Conservation (phyloP, 805 yeast species). For the Schizosaccharomyces cryophilus region DNA sequence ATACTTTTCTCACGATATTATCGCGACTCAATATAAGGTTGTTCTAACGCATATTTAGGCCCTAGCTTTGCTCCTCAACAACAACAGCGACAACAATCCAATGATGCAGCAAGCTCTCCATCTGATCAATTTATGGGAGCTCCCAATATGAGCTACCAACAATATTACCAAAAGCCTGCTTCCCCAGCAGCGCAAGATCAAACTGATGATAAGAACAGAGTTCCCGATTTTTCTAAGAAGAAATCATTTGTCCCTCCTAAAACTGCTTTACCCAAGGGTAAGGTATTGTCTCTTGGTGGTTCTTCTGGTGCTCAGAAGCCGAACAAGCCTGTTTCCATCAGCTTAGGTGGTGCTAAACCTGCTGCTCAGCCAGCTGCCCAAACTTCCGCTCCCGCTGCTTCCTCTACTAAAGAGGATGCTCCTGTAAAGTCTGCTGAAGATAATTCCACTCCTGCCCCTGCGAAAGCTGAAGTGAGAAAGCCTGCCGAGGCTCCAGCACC, state of each 20-base stretch:
- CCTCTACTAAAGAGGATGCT: constrained; percentile 9
- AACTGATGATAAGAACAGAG: not conserved
- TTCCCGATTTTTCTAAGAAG: constrained; percentile 1
- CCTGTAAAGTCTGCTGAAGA: constrained; percentile 9
- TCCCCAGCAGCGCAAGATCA: not conserved
- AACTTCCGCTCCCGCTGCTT: constrained; percentile 10
- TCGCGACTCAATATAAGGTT: too few relatives aligned
- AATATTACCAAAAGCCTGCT: not conserved
- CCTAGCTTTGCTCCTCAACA: not conserved
- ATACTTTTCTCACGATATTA: too few relatives aligned
- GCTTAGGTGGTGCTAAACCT: constrained; percentile 1
- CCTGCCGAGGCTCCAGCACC: constrained; percentile 12
- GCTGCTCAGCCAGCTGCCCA: constrained; percentile 10
- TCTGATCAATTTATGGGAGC: not conserved
- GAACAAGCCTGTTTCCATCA: constrained; percentile 5
- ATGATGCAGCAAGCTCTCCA: not conserved
- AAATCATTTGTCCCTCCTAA: not conserved
- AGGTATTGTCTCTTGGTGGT: constrained; percentile 5
- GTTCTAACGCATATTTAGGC: not conserved
- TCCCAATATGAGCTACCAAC: not conserved
- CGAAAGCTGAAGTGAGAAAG: constrained; percentile 6
- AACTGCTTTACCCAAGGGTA: constrained; percentile 1
- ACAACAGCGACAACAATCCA: not conserved
- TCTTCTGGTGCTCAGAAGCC: constrained; percentile 6
- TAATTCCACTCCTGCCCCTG: constrained; percentile 10